Percentiles rank a stretch among this genome's conserved stretches.
phyloP scores from a whole-genome alignment of 2,329 filamentous ascomycete species.

The Thelonectria rubi region DNA sequence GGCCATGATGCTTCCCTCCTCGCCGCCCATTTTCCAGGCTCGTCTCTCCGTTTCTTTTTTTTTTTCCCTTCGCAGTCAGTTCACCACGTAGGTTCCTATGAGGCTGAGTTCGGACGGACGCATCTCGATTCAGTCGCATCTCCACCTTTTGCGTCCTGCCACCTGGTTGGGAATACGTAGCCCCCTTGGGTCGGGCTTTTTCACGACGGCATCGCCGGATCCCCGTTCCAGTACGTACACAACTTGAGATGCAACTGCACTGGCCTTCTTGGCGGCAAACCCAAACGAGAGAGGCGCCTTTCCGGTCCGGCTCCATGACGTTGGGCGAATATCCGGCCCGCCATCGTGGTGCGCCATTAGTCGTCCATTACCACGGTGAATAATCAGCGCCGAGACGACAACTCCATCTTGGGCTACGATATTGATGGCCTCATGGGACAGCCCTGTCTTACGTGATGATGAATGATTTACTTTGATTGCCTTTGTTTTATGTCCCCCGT shows the following conservation, averaged over 20 bases:
- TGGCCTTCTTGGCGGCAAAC: constrained; percentile 15
- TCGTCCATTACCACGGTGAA: constrained; percentile 15
- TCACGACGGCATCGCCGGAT: constrained; percentile 24
- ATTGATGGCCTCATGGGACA: constrained; percentile 14
- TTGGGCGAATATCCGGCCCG: constrained; percentile 22
- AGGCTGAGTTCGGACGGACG: neutral
- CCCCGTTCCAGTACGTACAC: neutral
- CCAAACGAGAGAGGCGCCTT: constrained; percentile 13
- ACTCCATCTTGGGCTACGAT: neutral
- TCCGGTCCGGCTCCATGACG: constrained; percentile 24
- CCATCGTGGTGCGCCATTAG: constrained; percentile 22
- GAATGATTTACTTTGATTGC: constrained; percentile 8
- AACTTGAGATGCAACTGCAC: constrained; percentile 9
- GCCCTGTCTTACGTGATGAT: neutral
- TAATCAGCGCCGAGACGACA: constrained; percentile 4
- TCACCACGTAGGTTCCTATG: neutral
- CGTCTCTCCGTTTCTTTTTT: constrained; percentile 10
- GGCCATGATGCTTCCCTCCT: too few relatives aligned
- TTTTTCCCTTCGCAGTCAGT: neutral
- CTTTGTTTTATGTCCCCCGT: neutral
- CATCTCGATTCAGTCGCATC: constrained; percentile 7
- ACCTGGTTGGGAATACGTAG: too few relatives aligned
- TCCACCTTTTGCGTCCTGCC: too few relatives aligned
- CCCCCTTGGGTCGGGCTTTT: neutral
- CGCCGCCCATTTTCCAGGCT: neutral